Conservation (phyloP, 352 stramenopile genomes). For the Phytopythium cucurbitacearum region DNA sequence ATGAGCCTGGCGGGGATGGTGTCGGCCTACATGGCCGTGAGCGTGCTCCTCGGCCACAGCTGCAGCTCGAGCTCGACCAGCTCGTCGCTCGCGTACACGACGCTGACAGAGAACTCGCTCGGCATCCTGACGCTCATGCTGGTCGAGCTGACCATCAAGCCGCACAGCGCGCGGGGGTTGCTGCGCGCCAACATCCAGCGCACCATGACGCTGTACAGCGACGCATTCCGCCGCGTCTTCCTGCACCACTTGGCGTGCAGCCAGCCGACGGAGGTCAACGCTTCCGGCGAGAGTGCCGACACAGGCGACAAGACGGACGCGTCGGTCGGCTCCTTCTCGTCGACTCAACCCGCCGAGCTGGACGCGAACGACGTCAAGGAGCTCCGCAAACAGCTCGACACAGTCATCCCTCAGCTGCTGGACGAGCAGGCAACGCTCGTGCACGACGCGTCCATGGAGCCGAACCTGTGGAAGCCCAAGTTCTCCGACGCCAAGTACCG, state of each 20-base stretch:
- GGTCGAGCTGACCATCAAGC: constrained; percentile 40
- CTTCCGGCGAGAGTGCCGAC: too few relatives aligned
- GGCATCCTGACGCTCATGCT: constrained; percentile 69
- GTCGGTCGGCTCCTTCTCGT: neutral
- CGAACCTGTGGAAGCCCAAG: constrained; percentile 44
- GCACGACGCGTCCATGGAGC: constrained; percentile 44
- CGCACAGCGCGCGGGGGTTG: constrained; percentile 44
- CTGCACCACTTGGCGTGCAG: constrained; percentile 45
- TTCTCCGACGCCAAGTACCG: constrained; percentile 57
- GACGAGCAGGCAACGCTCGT: constrained; percentile 47
- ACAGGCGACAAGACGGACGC: too few relatives aligned
- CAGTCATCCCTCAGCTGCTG: constrained; percentile 27
- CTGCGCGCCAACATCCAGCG: constrained; percentile 54
- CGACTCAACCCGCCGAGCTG: constrained; percentile 9
- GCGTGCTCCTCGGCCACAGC: constrained; percentile 48
- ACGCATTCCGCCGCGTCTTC: constrained; percentile 42
- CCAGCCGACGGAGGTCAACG: constrained; percentile 15
- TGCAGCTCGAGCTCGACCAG: constrained; percentile 23
- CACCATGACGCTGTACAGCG: constrained; percentile 33
- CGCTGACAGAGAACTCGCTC: constrained; percentile 56
- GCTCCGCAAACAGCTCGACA: constrained; percentile 36
- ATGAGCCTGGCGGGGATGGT: constrained; percentile 55
- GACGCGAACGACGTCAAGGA: constrained; percentile 19
- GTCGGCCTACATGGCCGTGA: constrained; percentile 59
- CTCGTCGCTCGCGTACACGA: constrained; percentile 53